Base-by-base conservation (phyloP, 371 early-diverging fungal genomes). In the Thermomucor indicae-seudaticae region DNA sequence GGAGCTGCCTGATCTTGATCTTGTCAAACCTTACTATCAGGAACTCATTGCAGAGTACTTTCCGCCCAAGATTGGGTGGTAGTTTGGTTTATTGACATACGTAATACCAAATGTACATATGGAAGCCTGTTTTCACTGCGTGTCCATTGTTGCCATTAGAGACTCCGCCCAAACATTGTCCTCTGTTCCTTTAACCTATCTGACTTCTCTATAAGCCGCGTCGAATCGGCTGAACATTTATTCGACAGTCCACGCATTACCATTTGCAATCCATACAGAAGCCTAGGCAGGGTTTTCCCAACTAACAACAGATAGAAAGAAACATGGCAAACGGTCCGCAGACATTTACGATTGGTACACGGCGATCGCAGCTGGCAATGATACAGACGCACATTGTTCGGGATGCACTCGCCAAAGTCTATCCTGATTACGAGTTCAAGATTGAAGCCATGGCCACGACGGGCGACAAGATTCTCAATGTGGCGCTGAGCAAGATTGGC, bases 311-410 rank as follows among this genome's bases (percentile, higher is more conserved):
- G n/a, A n/a, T n/a, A n/a, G n/a, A n/a, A n/a, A n/a, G n/a, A n/a
- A n/a, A 32, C 32, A 32, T 32, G 32, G 32, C 32, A 32, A 32
- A 32, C n/a, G n/a, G n/a, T n/a, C n/a, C n/a, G 32, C 7, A 7
- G 14, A 32, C 32, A 10, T 62, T 55, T 41, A 49, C 50, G 5
- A 72, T 72, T 47, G 98, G 98, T 24, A 81, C 90, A 25, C 88
- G 98, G 37, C 86, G 92, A 70, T 95, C 96, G 4, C 85, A 88
- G 65, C 75, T 97, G 4, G 98, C 98, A 4, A 76, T 97, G 55
- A 80, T 89, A 8, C 98, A 97, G 65, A 84, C 97, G 8, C 51
- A 85, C 6, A 70, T 81, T 31, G 93, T 95, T 17, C 69, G 79
- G n/a, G 61, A 60, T 20, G 57, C 49, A n/a, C 75, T 97, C 30